Conservation (phyloP, 75 land plant genomes). For the Sequoia sempervirens region DNA sequence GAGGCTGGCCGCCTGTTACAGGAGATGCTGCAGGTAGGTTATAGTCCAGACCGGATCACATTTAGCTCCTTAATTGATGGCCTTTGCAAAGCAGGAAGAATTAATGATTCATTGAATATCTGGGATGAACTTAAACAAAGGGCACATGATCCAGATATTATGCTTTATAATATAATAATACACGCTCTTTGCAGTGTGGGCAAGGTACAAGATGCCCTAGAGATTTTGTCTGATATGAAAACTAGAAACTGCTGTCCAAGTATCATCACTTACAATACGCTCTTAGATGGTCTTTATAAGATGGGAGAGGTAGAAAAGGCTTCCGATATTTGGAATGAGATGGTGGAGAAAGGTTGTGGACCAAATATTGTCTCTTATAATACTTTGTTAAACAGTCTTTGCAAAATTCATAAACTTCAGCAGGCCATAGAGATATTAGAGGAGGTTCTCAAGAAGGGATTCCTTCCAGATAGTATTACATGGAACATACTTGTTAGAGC, state of each 20-base stretch:
- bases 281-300: slow-evolving; percentile 68
- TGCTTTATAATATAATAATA: slow-evolving; percentile 57
- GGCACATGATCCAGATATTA: slow-evolving; percentile 45
- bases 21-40: slow-evolving; percentile 58
- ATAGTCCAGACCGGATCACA: slow-evolving; percentile 42
- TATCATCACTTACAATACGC: slow-evolving; percentile 63
- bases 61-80: slow-evolving; percentile 58
- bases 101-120: slow-evolving; percentile 38
- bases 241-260: slow-evolving; percentile 48
- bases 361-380: slow-evolving; percentile 89
- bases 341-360: slow-evolving; percentile 36
- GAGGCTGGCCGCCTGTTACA: slow-evolving; percentile 44
- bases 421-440: slow-evolving; percentile 35
- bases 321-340: slow-evolving; percentile 43
- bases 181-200: slow-evolving; percentile 58
- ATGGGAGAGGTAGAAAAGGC: slow-evolving; percentile 41
- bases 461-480: slow-evolving; percentile 48
- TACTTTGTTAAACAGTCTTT: slow-evolving; percentile 55
- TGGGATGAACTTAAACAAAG: slow-evolving; percentile 30
- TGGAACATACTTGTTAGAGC: slow-evolving; percentile 68
- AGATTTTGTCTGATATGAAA: slow-evolving; percentile 42
- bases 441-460: slow-evolving; percentile 30
- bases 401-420: slow-evolving; percentile 31
- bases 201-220: slow-evolving; percentile 45
- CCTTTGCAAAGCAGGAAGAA: slow-evolving; percentile 34